These are phyloP conservation scores for Peterozyma toletana DNA, from an alignment of 805 yeast species.

Conservation along the genomic window DNA sequence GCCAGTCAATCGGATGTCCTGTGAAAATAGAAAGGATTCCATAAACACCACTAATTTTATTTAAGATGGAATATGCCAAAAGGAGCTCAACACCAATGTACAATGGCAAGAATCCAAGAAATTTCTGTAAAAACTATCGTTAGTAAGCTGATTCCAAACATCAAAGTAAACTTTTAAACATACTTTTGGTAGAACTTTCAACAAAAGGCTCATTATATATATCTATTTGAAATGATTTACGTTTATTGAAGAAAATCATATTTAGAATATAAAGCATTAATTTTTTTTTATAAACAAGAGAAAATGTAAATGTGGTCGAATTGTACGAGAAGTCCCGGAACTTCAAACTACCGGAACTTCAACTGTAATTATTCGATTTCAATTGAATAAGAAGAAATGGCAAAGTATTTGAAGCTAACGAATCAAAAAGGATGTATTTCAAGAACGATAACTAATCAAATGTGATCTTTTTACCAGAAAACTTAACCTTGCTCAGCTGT, in stretches of 20 bases:
- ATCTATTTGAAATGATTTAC: too few species aligned
- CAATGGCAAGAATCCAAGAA: constrained; percentile 68
- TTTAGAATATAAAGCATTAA: too few species aligned
- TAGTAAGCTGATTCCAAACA: neutral
- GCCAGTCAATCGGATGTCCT: constrained; percentile 74
- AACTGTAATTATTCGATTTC: too few species aligned
- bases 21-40: constrained; percentile 84
- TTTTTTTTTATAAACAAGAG: too few species aligned
- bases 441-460: constrained; percentile 41
- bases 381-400: too few species aligned
- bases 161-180: neutral
- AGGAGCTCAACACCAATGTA: constrained; percentile 83
- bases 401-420: too few species aligned
- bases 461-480: constrained; percentile 77
- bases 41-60: constrained; percentile 83
- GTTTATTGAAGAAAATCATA: too few species aligned
- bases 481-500: constrained; percentile 57
- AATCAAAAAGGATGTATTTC: too few species aligned
- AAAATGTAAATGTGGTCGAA: too few species aligned
- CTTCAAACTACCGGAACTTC: too few species aligned
- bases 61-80: constrained; percentile 67
- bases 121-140: constrained; percentile 29
- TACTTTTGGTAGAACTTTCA: constrained; percentile 6
- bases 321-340: too few species aligned
- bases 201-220: too few species aligned